Evolutionary conservation across 176 grass and related monocot genomes (phyloP).

Genomic region (Phoenix dactylifera): DNA sequence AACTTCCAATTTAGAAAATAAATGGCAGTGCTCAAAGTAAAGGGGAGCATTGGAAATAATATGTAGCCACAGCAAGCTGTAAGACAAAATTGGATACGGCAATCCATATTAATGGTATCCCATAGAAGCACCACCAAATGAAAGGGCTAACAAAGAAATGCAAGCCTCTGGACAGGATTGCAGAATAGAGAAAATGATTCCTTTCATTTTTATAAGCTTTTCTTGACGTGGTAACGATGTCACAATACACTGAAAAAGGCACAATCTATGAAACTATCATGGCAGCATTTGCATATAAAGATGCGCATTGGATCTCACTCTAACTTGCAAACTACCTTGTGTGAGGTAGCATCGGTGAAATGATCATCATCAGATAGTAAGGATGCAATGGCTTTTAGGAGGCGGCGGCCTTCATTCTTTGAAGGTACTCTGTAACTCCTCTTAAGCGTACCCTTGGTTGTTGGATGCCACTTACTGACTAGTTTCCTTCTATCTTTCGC

Average conservation of each 20-base stretch:
- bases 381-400: constrained; percentile 76
- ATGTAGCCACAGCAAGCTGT: neutral
- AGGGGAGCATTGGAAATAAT: neutral
- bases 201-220: too few relatives aligned
- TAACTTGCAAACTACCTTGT: constrained; percentile 51
- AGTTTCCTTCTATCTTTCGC: constrained; percentile 50
- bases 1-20: constrained; percentile 13
- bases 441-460: constrained; percentile 87
- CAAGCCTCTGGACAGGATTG: neutral
- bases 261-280: neutral
- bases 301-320: neutral
- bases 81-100: too few relatives aligned
- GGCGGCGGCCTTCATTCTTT: constrained; percentile 60
- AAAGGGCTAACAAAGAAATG: neutral
- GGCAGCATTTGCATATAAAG: neutral
- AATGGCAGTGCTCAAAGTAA: neutral
- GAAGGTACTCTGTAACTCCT: constrained; percentile 82
- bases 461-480: constrained; percentile 86
- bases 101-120: too few relatives aligned
- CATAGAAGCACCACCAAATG: neutral
- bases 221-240: too few relatives aligned
- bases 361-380: constrained; percentile 93
- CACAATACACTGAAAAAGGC: too few relatives aligned
- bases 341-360: constrained; percentile 74
- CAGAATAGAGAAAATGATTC: neutral